Evolutionary conservation across 2,329 filamentous ascomycete genomes (phyloP), one percentile per base, ranked within the genome.

Genomic region (Trichoderma citrinoviride): DNA sequence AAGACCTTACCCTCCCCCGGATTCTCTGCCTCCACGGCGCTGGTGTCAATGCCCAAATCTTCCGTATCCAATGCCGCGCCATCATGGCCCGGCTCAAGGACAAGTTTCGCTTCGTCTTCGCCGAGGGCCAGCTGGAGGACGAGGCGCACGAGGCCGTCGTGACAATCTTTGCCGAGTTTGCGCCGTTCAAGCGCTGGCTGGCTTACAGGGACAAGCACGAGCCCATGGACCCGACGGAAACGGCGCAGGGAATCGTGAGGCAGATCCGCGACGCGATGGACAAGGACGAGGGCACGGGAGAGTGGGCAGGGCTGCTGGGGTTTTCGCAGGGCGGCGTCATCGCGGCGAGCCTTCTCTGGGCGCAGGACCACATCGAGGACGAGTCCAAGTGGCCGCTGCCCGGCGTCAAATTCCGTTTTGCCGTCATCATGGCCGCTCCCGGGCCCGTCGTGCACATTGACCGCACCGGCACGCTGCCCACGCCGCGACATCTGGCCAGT

Each of bases 21-120:
- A 86, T 93, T 69, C 87, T 93, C 70, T 93, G 90, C 77, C 86
- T 93, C n/a, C 90, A 93, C 75, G 90, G 90, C 73, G 90, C 90
- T 71, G 90, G 90, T 67, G 87, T 88, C 68, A 92, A 90, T 71
- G 87, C 83, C n/a, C 73, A 81, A 46, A 85, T 92, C 74, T 93
- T 93, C 79, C 79, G 82, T 67, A 75, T 83, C 12, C 90, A 93
- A 77, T 86, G 87, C 69, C 89, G 90, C 67, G 79, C 79, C 68
- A 70, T 85, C 61, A 74, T 76, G 56, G 68, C 73, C 33, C 74
- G 72, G 27, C 83, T 92, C 0, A 73, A 77, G 50, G 74, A 81
- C 7, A 76, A 82, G 52, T 92, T 92, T 75, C 87, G 90, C 46
- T 82, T 93, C 68, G 86, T 90, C 71, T 94, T 90, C 77, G 86